These are phyloP conservation scores for Gentiana straminea DNA, from an alignment of 257 asterid species.

Conservation along the genomic window DNA sequence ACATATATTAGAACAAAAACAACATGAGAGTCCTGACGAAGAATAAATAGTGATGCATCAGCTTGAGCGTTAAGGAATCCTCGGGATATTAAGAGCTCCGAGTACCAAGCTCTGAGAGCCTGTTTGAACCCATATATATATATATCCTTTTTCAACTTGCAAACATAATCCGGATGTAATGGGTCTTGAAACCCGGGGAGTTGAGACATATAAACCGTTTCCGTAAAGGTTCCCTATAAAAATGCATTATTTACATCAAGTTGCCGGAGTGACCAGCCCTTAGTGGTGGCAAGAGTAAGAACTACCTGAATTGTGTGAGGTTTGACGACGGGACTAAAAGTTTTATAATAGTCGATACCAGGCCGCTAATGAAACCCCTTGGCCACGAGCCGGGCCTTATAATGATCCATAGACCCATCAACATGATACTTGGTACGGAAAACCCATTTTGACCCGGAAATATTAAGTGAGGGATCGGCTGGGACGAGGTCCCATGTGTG, in stretches of 20 bases:
- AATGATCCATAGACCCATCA: neutral
- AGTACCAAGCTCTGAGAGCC: neutral
- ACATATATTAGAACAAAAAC: neutral
- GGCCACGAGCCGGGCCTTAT: slow-evolving; percentile 9
- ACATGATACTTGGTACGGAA: neutral
- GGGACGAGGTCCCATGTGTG: neutral
- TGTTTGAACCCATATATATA: slow-evolving; percentile 1
- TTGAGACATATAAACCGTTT: neutral
- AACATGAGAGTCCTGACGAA: too few species aligned
- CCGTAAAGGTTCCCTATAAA: neutral
- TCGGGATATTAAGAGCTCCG: neutral
- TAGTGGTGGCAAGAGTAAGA: neutral
- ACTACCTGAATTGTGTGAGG: neutral
- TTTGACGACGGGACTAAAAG: neutral
- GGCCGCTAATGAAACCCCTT: neutral
- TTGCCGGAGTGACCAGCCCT: neutral
- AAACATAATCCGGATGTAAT: neutral
- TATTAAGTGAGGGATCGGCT: neutral
- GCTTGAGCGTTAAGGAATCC: neutral
- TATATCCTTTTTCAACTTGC: neutral
- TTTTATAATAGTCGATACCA: neutral
- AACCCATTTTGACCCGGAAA: neutral
- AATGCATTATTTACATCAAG: neutral
- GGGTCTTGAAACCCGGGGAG: neutral
- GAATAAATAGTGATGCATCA: neutral